Evolutionary conservation across 1,284 basidiomycete genomes (phyloP).

Genomic region (Wolfiporia cocos): DNA sequence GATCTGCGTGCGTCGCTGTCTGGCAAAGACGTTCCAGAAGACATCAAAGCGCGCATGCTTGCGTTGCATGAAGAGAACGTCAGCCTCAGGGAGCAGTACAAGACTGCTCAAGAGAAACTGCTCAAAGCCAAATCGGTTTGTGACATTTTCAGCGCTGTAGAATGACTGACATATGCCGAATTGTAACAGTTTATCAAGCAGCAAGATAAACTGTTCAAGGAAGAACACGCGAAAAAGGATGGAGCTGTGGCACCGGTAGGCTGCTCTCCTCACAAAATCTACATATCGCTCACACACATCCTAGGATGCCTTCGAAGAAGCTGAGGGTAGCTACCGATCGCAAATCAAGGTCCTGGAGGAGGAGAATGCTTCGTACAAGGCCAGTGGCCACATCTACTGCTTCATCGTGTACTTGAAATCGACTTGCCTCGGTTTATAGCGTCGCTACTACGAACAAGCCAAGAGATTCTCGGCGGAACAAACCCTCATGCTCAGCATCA

Average conservation of each 20-base stretch:
- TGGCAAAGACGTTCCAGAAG: slow-evolving; percentile 74
- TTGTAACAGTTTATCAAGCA: slow-evolving; percentile 76
- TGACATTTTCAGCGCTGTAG: neutral
- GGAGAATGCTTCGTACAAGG: slow-evolving; percentile 60
- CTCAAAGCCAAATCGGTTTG: slow-evolving; percentile 73
- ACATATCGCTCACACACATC: neutral
- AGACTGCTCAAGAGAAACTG: slow-evolving; percentile 73
- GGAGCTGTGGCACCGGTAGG: slow-evolving; percentile 24
- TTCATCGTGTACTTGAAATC: slow-evolving; percentile 3
- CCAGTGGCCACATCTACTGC: slow-evolving; percentile 4
- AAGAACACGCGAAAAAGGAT: slow-evolving; percentile 55
- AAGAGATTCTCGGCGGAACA: slow-evolving; percentile 71
- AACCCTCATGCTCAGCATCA: slow-evolving; percentile 70
- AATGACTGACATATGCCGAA: neutral
- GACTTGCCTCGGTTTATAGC: slow-evolving; percentile 29
- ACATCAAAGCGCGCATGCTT: slow-evolving; percentile 73
- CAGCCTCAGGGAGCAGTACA: slow-evolving; percentile 64
- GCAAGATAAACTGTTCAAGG: slow-evolving; percentile 85
- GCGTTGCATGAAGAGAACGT: slow-evolving; percentile 75
- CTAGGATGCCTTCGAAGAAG: slow-evolving; percentile 64
- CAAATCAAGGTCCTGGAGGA: slow-evolving; percentile 70
- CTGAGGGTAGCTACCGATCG: slow-evolving; percentile 59
- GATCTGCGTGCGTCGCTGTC: slow-evolving; percentile 70
- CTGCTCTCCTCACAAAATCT: too few relatives aligned
- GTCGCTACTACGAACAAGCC: slow-evolving; percentile 46